phyloP scores from a whole-genome alignment of 2,329 filamentous ascomycete genomes.

The Fusarium sp. region DNA sequence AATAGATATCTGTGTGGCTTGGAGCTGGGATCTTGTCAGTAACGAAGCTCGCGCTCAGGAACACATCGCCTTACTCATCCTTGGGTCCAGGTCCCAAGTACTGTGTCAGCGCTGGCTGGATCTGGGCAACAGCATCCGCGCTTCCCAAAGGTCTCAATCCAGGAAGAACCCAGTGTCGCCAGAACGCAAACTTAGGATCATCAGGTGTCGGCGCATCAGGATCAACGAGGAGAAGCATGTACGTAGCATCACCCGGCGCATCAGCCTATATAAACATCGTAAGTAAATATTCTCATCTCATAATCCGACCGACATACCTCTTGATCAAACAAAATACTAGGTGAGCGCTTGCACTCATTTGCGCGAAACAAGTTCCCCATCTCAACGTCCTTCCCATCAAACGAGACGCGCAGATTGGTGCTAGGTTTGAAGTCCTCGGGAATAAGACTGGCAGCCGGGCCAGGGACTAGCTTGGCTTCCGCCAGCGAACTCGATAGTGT shows the following conservation, averaged over 20 bases:
- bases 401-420: constrained; percentile 53
- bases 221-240: constrained; percentile 62
- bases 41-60: background rate
- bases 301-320: constrained; percentile 37
- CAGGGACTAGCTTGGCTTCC: constrained; percentile 55
- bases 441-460: constrained; percentile 54
- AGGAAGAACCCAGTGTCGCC: constrained; percentile 64
- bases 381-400: constrained; percentile 49
- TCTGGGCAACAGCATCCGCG: constrained; percentile 41
- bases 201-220: constrained; percentile 66
- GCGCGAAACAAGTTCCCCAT: constrained; percentile 56
- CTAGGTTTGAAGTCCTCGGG: constrained; percentile 56
- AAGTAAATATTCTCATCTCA: background rate
- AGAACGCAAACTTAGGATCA: constrained; percentile 65
- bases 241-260: constrained; percentile 49
- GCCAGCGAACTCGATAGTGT: constrained; percentile 48
- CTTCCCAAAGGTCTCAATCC: constrained; percentile 51
- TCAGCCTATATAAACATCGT: constrained; percentile 29
- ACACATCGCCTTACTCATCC: constrained; percentile 54
- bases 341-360: constrained; percentile 51
- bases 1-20: constrained; percentile 61
- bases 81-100: constrained; percentile 59
- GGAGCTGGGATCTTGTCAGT: constrained; percentile 49
- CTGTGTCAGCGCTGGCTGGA: constrained; percentile 53
- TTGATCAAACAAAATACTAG: constrained; percentile 51